Conservation (phyloP, 2,329 filamentous ascomycete genomes). For the Trichoderma harzianum region DNA sequence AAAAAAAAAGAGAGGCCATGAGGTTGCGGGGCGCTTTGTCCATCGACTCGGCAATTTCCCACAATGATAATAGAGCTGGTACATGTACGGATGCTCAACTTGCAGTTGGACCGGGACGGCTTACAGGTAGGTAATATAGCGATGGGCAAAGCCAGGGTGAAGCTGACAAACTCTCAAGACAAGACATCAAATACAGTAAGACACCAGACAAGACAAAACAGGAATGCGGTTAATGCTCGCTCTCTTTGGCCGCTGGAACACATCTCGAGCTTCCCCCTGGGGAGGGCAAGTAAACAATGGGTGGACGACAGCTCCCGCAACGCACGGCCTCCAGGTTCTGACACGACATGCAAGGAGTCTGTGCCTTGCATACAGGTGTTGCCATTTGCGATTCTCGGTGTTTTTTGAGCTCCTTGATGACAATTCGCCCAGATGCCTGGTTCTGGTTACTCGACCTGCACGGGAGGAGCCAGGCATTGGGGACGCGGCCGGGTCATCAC, state of each 20-base stretch:
- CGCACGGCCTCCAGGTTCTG: neutral
- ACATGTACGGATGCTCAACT: neutral
- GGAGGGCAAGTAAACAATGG: neutral
- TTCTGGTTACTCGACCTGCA: neutral
- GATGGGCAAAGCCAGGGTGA: neutral
- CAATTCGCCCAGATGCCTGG: neutral
- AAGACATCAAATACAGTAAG: neutral
- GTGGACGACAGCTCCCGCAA: neutral
- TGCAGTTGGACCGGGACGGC: neutral
- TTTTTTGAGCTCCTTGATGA: neutral
- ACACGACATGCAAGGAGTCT: neutral
- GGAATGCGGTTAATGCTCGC: neutral
- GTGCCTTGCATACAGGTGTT: slow-evolving; percentile 12
- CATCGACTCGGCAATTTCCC: neutral
- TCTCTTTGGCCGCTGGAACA: neutral
- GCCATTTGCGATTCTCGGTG: neutral
- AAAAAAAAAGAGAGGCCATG: neutral
- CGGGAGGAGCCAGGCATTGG: neutral
- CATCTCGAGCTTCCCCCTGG: neutral
- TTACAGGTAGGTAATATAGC: neutral
- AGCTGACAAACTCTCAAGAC: neutral
- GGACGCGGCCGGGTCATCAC: neutral
- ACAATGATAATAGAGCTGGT: neutral
- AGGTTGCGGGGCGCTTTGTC: neutral
- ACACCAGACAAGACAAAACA: neutral